Percentiles rank a stretch among this genome's conserved stretches.
These are phyloP conservation scores for Thymus mandschuricus DNA, from an alignment of 257 asterid species.

Conservation along the genomic window DNA sequence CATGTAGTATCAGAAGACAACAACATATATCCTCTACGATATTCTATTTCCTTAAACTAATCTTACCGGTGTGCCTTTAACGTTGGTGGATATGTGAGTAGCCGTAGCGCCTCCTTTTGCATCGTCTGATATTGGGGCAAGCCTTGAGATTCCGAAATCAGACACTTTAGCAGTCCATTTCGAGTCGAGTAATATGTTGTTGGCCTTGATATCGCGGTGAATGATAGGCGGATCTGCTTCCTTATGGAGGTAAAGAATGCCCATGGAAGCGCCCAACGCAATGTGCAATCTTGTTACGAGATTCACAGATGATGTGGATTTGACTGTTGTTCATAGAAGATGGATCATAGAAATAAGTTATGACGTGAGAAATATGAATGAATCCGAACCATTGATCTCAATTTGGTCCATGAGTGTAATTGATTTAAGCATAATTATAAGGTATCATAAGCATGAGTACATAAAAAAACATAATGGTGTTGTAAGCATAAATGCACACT, in stretches of 20 bases:
- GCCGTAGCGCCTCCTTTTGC: conserved; percentile 45
- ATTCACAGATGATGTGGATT: conserved; percentile 48
- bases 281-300: conserved; percentile 70
- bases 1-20: too few species aligned
- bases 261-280: conserved; percentile 78
- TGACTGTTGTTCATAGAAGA: conserved; percentile 26
- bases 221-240: conserved; percentile 91
- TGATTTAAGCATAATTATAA: too few species aligned
- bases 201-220: conserved; percentile 89
- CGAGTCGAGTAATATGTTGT: conserved; percentile 79
- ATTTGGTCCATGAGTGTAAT: too few species aligned
- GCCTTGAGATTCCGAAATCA: conserved; percentile 91
- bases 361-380: too few species aligned
- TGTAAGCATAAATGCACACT: too few species aligned
- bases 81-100: conserved; percentile 72
- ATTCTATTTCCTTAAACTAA: too few species aligned
- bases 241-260: conserved; percentile 88
- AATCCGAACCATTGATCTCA: too few species aligned
- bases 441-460: too few species aligned
- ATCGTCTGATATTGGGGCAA: conserved; percentile 65
- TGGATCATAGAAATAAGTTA: too few species aligned
- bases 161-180: conserved; percentile 82
- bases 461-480: too few species aligned
- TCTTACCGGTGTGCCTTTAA: conserved; percentile 93
- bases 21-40: too few species aligned